Evolutionary conservation across 208 protist genomes (phyloP), one percentile per base, ranked within the genome.

Genomic region (Eutreptiella sp.): DNA sequence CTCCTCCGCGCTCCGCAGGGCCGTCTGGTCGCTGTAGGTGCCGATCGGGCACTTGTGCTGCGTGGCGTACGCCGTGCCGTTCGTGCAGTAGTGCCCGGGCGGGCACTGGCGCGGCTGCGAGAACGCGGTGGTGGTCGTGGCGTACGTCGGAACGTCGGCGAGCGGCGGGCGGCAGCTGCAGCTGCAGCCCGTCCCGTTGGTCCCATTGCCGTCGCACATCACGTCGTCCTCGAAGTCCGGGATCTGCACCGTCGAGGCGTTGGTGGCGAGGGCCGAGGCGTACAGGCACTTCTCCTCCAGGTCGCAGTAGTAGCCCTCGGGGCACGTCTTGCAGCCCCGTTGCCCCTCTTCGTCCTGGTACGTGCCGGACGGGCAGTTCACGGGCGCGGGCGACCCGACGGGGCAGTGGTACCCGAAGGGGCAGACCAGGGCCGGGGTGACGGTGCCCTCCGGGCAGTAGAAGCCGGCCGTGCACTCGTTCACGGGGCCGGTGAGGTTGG

Each of bases 281-380:
- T 35, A 38, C 14, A 24, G 38, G 21, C 3, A 63, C 24, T 24
- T 33, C n/a, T 58, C 66, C 16, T 14, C 32, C 3, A 27, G 33
- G 43, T 60, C 54, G 42, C 73, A 79, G 36, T 54, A 79, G 38
- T 70, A 63, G 1, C 73, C 73, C 24, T 7, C 63, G 27, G 62
- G 31, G 36, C 73, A 79, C 27, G 4, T 21, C 3, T n/a, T 2
- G 45, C 70, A 75, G 5, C 33, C 31, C 11, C 31, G n/a, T 46
- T 9, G 9, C 14, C 7, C 24, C 14, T 14, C 23, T 16, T 9
- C 24, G n/a, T 16, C n/a, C n/a, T 16, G 9, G 63, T 34, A 29
- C 61, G 54, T 16, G 34, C 46, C 53, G 45, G 33, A 9, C 61
- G 38, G 1, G 36, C 64, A 0, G 19, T 19, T 45, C 45, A 54